A percentile compares a stretch with the other conserved stretches of the same genome.
phyloP scores from a whole-genome alignment of 169 alveolate species.

The Plasmodium inui region DNA sequence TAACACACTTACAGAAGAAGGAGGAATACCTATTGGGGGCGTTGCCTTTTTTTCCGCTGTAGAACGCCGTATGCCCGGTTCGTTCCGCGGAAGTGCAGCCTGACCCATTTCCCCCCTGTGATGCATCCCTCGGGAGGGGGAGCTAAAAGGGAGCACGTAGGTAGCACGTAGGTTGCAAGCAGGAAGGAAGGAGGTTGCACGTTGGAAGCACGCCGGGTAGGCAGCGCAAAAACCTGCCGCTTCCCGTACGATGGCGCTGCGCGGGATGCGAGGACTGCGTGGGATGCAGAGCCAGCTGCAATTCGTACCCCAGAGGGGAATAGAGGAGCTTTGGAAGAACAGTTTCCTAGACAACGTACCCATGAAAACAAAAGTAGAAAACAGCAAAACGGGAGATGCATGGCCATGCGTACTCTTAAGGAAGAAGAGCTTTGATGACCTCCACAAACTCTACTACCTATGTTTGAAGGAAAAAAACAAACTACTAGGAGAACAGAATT shows the following conservation, averaged over 20 bases:
- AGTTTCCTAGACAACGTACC: slow-evolving; percentile 79
- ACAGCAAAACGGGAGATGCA: slow-evolving; percentile 87
- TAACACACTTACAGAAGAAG: background rate
- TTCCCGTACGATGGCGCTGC: background rate
- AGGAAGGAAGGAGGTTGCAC: background rate
- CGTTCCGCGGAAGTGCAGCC: background rate
- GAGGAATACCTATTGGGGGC: background rate
- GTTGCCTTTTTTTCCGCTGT: background rate
- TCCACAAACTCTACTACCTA: slow-evolving; percentile 87
- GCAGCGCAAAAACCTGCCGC: background rate
- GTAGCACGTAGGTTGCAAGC: background rate
- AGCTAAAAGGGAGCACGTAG: background rate
- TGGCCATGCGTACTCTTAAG: slow-evolving; percentile 90
- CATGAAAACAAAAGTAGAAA: slow-evolving; percentile 76
- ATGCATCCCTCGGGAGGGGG: background rate
- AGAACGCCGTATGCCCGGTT: background rate
- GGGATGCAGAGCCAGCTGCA: background rate
- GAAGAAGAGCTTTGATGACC: slow-evolving; percentile 87
- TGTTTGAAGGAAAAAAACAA: slow-evolving; percentile 89
- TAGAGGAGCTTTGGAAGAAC: slow-evolving; percentile 87
- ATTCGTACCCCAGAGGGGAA: slow-evolving; percentile 82
- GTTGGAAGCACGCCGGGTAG: background rate
- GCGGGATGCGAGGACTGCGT: background rate
- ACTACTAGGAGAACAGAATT: slow-evolving; percentile 87
- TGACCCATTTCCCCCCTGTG: background rate